A percentile compares a stretch with the other conserved stretches of the same genome.
Evolutionary conservation across 2,329 filamentous ascomycete species (phyloP).

Genomic region (Aotearoamyces nothofagi): DNA sequence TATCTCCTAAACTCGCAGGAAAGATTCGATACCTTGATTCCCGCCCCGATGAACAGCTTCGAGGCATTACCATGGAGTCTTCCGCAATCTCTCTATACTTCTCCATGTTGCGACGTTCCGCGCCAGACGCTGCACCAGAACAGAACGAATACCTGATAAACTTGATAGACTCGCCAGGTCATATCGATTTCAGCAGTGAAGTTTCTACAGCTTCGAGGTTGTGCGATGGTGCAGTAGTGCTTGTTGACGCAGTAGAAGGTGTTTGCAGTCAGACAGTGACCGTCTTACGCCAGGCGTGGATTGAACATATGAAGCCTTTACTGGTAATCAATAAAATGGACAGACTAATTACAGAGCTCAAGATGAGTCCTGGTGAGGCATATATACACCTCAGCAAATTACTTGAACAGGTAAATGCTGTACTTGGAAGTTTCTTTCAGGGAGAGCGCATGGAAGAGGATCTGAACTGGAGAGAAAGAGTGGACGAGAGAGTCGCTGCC

Average conservation of each 20-base stretch:
- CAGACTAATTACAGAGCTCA: conserved; percentile 80
- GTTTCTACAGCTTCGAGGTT: conserved; percentile 90
- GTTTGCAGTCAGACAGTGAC: conserved; percentile 98
- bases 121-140: conserved; percentile 51
- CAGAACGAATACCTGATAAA: conserved; percentile 91
- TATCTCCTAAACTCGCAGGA: conserved; percentile 90
- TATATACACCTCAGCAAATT: conserved; percentile 81
- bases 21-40: conserved; percentile 98
- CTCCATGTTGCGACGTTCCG: conserved; percentile 66
- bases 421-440: conserved; percentile 94
- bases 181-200: conserved; percentile 97
- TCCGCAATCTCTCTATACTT: conserved; percentile 96
- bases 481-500: conserved; percentile 73
- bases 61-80: conserved; percentile 99
- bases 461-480: conserved; percentile 82
- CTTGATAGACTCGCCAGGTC: conserved; percentile 91
- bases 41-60: conserved; percentile 83
- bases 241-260: conserved; percentile 93
- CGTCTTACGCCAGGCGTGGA: conserved; percentile 87
- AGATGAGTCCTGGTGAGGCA: conserved; percentile 82
- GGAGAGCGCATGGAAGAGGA: conserved; percentile 98
- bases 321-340: conserved; percentile 99
- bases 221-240: conserved; percentile 84
- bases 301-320: conserved; percentile 85
- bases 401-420: conserved; percentile 90